Percentiles rank a stretch among this genome's conserved stretches.
phyloP scores from a whole-genome alignment of 2,329 filamentous ascomycete species.

The Parastagonospora nodorum region DNA sequence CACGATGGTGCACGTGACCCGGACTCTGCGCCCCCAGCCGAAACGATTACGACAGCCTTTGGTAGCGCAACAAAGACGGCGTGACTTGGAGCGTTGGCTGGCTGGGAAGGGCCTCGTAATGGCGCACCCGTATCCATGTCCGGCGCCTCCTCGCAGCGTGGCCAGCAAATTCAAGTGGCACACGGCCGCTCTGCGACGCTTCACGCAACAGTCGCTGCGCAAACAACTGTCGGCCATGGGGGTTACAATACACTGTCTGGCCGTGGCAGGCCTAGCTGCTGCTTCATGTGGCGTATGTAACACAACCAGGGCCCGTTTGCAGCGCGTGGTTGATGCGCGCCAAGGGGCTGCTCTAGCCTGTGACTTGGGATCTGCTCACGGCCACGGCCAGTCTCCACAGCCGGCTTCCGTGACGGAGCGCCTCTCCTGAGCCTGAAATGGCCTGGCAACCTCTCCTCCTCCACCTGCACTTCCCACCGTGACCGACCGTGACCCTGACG shows the following conservation, averaged over 20 bases:
- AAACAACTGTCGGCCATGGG: slow-evolving; percentile 2
- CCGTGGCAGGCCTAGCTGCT: slow-evolving; percentile 13
- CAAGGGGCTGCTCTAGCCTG: slow-evolving; percentile 11
- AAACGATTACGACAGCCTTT: slow-evolving; percentile 11
- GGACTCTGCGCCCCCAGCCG: slow-evolving; percentile 1
- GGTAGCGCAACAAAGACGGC: slow-evolving; percentile 9
- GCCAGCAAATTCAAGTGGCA: slow-evolving; percentile 6
- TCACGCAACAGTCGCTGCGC: slow-evolving; percentile 9
- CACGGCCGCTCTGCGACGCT: slow-evolving; percentile 12
- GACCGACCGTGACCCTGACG: neutral
- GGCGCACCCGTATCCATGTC: slow-evolving; percentile 13
- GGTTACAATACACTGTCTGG: slow-evolving; percentile 6
- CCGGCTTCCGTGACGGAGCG: slow-evolving; percentile 1
- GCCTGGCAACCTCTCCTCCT: slow-evolving; percentile 9
- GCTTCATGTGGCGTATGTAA: slow-evolving; percentile 12
- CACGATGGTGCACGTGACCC: slow-evolving; percentile 13
- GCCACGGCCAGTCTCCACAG: neutral
- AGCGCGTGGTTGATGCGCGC: slow-evolving; percentile 6
- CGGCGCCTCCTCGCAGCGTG: slow-evolving; percentile 5
- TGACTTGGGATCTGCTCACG: slow-evolving; percentile 1
- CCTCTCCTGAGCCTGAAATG: slow-evolving; percentile 9
- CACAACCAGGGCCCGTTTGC: slow-evolving; percentile 14
- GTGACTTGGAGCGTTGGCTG: slow-evolving; percentile 16
- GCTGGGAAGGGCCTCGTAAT: slow-evolving; percentile 17
- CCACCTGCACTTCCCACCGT: neutral